Evolutionary conservation across 2,329 filamentous ascomycete genomes (phyloP).

Genomic region (Diaporthe sp.): DNA sequence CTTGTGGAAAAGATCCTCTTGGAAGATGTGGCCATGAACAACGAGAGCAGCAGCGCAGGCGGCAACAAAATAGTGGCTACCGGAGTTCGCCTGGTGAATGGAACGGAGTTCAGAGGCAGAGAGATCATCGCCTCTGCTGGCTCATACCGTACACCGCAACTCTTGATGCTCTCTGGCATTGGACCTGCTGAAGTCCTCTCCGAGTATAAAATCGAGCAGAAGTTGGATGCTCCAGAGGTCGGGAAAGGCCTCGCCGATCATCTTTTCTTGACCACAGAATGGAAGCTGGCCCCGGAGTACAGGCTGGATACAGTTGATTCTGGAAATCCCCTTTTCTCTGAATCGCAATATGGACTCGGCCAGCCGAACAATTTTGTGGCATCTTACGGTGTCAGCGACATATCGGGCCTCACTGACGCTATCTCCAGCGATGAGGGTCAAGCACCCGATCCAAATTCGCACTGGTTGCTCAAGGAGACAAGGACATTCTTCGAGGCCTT

Average conservation of each 20-base stretch:
- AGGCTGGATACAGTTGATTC: neutral
- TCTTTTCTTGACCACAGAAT: constrained; percentile 6
- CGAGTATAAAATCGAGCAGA: constrained; percentile 43
- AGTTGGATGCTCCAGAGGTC: constrained; percentile 48
- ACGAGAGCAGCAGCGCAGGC: neutral
- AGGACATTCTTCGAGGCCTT: constrained; percentile 16
- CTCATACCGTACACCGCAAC: constrained; percentile 47
- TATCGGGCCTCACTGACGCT: neutral
- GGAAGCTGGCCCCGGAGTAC: neutral
- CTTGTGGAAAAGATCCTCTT: constrained; percentile 10
- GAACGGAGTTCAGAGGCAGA: constrained; percentile 11
- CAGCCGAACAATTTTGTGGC: neutral
- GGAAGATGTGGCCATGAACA: neutral
- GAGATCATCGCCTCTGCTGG: constrained; percentile 50
- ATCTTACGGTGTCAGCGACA: neutral
- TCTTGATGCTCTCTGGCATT: constrained; percentile 51
- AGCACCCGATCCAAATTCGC: neutral
- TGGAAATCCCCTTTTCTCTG: constrained; percentile 13
- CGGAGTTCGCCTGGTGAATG: constrained; percentile 9
- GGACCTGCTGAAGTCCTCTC: constrained; percentile 45
- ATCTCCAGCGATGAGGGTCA: neutral
- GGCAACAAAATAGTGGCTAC: constrained; percentile 1
- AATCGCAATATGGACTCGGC: constrained; percentile 9
- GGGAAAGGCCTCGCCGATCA: constrained; percentile 44
- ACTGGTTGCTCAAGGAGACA: neutral